Base-by-base conservation (phyloP, 2,329 filamentous ascomycete species). In the Immersiporthe knoxdaviesiana region DNA sequence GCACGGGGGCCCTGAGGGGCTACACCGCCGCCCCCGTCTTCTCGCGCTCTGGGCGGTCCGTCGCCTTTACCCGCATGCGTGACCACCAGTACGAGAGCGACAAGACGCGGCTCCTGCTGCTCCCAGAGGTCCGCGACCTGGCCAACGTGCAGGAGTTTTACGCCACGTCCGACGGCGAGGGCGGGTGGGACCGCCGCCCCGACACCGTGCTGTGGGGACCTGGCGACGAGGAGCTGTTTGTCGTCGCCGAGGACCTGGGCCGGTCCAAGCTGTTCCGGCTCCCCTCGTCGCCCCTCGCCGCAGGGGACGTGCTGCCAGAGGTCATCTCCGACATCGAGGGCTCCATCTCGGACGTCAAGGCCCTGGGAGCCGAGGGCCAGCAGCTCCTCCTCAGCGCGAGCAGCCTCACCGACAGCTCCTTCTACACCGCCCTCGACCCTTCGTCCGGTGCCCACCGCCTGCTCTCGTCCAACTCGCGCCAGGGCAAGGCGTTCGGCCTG, bases 51-150 rank as follows among this genome's bases (percentile, higher is more conserved):
- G 92, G 92, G 12, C 87, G 84, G 47, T 86, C 87, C 70, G 82
- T 95, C 35, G 92, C 88, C 1, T 97, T 97, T 77, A 84, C 92
- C 39, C 88, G 92, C 71, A 97, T 97, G 94, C 86, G 87, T 72
- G 86, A 86, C 68, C 84, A 88, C 65, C 88, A 91, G 70, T 97
- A 97, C 77, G 94, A 97, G 79, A 88, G 91, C 21, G 93, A 97
- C 81, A 91, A 91, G 78, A 86, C 90, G 59, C 86, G 89, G 59
- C 81, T 93, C 4, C 80, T 94, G 71, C 80, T 93, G 2, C 78
- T 92, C 8, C 85, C 87, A 1, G 85, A 92, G 73, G 81, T 92
- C 63, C 78, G 77, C 18, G 84, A 89, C 70, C 79, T 89, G 12
- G 81, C 81, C 70, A 85, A 86, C 69, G 85, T 89, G 16, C 83